Evolutionary conservation across 139 green algal genomes (phyloP), one percentile per base, ranked within the genome.

Genomic region (Chlorella sp.): DNA sequence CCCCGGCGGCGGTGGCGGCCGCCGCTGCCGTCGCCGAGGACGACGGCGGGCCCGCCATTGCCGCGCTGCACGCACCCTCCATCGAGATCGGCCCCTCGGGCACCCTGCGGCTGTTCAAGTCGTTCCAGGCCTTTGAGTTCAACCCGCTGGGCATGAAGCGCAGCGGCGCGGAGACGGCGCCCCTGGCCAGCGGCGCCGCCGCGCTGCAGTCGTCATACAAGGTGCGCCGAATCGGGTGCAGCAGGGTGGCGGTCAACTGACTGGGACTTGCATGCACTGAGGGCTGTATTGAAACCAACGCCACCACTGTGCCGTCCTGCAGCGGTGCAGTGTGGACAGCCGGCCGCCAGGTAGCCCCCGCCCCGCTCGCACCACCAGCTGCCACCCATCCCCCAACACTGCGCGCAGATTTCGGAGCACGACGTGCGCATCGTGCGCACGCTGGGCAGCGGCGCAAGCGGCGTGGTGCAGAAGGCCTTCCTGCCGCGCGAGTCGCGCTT

Each of bases 381-480:
- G 51, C 51, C 11, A 21, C 51, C 11, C 51, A 21, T 60, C 51
- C 11, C 9, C 13, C 51, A 23, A 21, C 9, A 18, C 13, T 60
- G 18, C 21, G 51, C 68, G 47, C 89, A 97, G 94, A 94, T 98
- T 21, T 93, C 88, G 12, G 93, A 98, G 73, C 88, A 90, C 9
- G 95, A 98, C 73, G 91, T 98, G 25, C 72, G 84, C 18, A 90
- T 97, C 20, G 63, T 97, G n/a, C 92, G 92, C 41, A 87, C 86
- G 41, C 86, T 97, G 15, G 94, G 94, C 2, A 75, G 87, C 26
- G 94, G 94, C 34, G 94, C 94, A 7, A 95, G 94, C 86, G 91
- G 89, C 30, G 78, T 94, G 78, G 92, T 97, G 51, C 89, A 95
- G 76, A 98, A 98, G 79, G 95, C 88, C 0, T 98, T 95, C 69